phyloP scores from a whole-genome alignment of 306 rosid genomes.

The Arachis hypogaea region DNA sequence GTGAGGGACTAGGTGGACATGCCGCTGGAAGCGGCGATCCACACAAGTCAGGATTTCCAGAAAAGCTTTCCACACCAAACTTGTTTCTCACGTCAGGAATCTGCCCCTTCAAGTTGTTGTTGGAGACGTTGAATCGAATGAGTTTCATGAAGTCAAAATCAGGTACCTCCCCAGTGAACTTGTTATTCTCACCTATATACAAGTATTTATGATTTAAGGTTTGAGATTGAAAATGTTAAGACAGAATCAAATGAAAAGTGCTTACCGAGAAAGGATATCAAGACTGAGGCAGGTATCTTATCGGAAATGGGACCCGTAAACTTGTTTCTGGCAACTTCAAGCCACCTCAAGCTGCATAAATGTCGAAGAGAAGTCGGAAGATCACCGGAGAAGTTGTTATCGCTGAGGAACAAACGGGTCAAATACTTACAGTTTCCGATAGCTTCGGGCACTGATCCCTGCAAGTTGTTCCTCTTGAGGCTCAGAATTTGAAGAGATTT shows the following conservation, averaged over 20 bases:
- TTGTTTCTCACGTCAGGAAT: slow-evolving; percentile 48
- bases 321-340: slow-evolving; percentile 44
- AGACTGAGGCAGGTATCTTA: slow-evolving; percentile 43
- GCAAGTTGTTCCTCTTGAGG: slow-evolving; percentile 42
- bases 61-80: slow-evolving; percentile 45
- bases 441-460: slow-evolving; percentile 45
- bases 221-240: no score
- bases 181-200: slow-evolving; percentile 39
- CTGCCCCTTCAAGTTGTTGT: slow-evolving; percentile 50
- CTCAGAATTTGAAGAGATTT: slow-evolving; percentile 39
- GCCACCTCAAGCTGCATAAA: slow-evolving; percentile 41
- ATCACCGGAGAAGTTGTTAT: slow-evolving; percentile 45
- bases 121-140: slow-evolving; percentile 46
- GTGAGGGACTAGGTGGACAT: slow-evolving; percentile 19
- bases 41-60: slow-evolving; percentile 55
- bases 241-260: no score
- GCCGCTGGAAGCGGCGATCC: slow-evolving; percentile 47
- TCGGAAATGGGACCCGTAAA: slow-evolving; percentile 48
- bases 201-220: no score
- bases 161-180: slow-evolving; percentile 45
- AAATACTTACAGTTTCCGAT: slow-evolving; percentile 44
- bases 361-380: slow-evolving; percentile 44
- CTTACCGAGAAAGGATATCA: slow-evolving; percentile 39
- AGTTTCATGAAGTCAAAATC: slow-evolving; percentile 53
- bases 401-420: slow-evolving; percentile 46